Base-by-base conservation (phyloP, 768 basidiomycete genomes). In the Boletus insuetus region DNA sequence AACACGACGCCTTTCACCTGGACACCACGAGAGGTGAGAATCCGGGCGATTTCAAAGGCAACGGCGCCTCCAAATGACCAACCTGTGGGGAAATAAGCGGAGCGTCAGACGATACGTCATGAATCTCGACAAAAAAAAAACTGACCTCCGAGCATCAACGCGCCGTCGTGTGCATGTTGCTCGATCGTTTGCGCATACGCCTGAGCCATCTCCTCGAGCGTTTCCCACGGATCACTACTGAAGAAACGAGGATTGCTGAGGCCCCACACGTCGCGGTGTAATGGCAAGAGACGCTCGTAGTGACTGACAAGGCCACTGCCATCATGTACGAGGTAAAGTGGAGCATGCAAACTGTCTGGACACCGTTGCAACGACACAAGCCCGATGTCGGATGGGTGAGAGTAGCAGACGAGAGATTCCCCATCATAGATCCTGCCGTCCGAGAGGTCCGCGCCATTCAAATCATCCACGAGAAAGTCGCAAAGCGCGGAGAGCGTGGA, bases 51-150 rank as follows among this genome's bases (percentile, higher is more conserved):
- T 61, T 89, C 88, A 60, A 82, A 89, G 0, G 88, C 86, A 0
- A 82, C 80, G 5, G 88, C 82, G 2, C 87, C 88, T 13, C 88
- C 88, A 58, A 91, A 87, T 3, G 88, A 91, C 87, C 87, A 91
- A 0, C 88, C 88, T 89, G 51, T 37, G 16, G 53, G 16, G 1
- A 14, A 37, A 37, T 16, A 37, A 1, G 13, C 12, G 35, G 16
- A 37, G 16, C 35, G 26, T 29, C 7, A 55, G 40, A 29, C 5
- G 0, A 20, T 56, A 31, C 39, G 45, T 22, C 20, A 22, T n/a
- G 6, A 1, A 44, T 6, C 22, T 0, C 5, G 12, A 49, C 22
- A 22, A 6, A 17, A 49, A 32, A 22, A 26, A 6, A 9, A 54
- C 76, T 50, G 56, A 85, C 87, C 87, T 66, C 87, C 86, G 3